phyloP scores from a whole-genome alignment of 2,329 filamentous ascomycete species.

The Fusarium sp. region DNA sequence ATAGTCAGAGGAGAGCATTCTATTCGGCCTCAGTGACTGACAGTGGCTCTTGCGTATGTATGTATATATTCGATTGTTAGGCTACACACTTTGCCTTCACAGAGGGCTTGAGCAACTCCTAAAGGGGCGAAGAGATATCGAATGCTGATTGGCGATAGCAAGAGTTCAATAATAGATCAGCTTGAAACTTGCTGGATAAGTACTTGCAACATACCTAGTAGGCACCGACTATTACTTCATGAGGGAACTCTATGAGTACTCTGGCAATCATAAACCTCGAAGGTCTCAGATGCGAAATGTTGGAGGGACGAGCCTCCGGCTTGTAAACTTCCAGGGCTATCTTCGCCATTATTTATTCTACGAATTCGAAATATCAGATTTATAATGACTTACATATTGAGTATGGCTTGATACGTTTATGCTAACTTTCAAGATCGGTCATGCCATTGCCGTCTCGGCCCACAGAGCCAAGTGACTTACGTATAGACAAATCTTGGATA shows the following conservation, averaged over 20 bases:
- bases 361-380: neutral
- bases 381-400: neutral
- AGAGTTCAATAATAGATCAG: neutral
- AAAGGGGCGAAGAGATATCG: neutral
- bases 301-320: neutral
- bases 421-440: neutral
- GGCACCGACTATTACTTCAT: neutral
- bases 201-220: neutral
- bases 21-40: neutral
- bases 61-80: neutral
- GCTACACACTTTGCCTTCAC: neutral
- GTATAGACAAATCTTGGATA: neutral
- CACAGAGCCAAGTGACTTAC: neutral
- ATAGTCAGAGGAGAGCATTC: neutral
- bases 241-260: neutral
- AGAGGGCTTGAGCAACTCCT: neutral
- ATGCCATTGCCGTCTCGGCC: neutral
- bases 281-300: neutral
- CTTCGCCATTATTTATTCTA: neutral
- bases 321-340: neutral
- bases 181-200: neutral
- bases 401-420: neutral
- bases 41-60: neutral
- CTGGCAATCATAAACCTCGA: neutral
- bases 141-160: neutral